These are phyloP conservation scores for Quillaja saponaria DNA, from an alignment of 306 rosid genomes.

Conservation along the genomic window DNA sequence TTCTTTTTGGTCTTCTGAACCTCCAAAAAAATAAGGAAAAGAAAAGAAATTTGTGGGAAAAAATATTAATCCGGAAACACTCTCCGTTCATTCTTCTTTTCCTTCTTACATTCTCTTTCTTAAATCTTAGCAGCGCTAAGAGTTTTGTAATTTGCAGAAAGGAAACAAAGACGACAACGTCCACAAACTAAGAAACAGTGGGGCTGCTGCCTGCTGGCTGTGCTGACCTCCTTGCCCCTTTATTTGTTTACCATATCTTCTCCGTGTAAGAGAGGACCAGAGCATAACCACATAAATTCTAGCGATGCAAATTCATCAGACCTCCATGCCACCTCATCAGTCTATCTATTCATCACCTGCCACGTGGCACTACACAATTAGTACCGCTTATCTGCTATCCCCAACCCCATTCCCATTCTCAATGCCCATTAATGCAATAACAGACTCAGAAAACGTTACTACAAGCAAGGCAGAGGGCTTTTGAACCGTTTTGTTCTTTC, in stretches of 20 bases:
- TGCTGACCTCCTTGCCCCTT: no score
- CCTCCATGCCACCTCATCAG: conserved; percentile 34
- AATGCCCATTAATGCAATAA: conserved; percentile 30
- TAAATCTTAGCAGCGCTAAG: no score
- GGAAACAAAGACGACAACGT: neutral
- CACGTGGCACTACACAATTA: conserved; percentile 48
- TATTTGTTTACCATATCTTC: conserved; percentile 52
- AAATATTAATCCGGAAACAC: no score
- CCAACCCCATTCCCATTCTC: conserved; percentile 26
- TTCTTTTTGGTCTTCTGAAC: no score
- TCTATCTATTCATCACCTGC: conserved; percentile 41
- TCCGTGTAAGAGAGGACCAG: conserved; percentile 23
- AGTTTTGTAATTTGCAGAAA: conserved; percentile 15
- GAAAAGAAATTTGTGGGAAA: no score
- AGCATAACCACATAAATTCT: conserved; percentile 65
- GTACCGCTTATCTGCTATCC: conserved; percentile 63
- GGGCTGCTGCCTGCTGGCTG: no score
- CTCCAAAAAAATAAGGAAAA: no score
- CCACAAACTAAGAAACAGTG: conserved; percentile 34
- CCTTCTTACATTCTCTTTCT: no score
- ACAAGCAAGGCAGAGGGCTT: neutral
- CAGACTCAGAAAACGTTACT: conserved; percentile 11
- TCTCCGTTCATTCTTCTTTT: no score
- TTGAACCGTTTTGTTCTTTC: conserved; percentile 6
- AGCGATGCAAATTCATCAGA: conserved; percentile 47